phyloP scores from a whole-genome alignment of 208 protist genomes.

The Crithidia mellificae region DNA sequence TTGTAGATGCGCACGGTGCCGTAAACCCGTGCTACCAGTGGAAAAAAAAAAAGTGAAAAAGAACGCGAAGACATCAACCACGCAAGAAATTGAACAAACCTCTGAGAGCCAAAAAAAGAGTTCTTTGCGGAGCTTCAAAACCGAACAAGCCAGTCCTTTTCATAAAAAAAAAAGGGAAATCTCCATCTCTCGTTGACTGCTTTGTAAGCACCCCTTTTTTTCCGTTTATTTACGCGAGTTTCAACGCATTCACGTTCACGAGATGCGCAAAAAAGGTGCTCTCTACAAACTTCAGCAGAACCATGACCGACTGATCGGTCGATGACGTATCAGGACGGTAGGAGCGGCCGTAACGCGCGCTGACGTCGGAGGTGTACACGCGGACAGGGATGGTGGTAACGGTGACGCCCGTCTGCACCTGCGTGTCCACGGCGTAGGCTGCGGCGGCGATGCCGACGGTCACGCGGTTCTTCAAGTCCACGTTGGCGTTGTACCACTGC shows the following conservation, averaged over 20 bases:
- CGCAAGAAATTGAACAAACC: too few relatives aligned
- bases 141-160: too few relatives aligned
- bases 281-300: slow-evolving; percentile 35
- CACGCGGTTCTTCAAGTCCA: slow-evolving; percentile 24
- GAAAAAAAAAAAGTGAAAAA: too few relatives aligned
- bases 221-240: slow-evolving; percentile 19
- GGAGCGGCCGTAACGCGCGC: slow-evolving; percentile 16
- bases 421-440: slow-evolving; percentile 26
- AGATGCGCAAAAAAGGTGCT: slow-evolving; percentile 47
- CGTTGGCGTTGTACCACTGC: slow-evolving; percentile 38
- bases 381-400: slow-evolving; percentile 35
- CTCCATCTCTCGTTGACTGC: neutral
- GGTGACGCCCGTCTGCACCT: slow-evolving; percentile 9
- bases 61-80: too few relatives aligned
- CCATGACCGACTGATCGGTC: slow-evolving; percentile 27
- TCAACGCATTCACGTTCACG: slow-evolving; percentile 24
- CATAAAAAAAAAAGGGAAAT: too few relatives aligned
- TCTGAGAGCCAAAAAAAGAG: too few relatives aligned
- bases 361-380: slow-evolving; percentile 25
- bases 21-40: too few relatives aligned
- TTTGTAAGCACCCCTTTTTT: neutral
- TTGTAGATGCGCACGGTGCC: too few relatives aligned
- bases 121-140: too few relatives aligned
- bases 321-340: slow-evolving; percentile 29
- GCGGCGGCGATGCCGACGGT: slow-evolving; percentile 33